Base-by-base conservation (phyloP, 371 early-diverging fungal species). In the Saksenaea oblongispora region DNA sequence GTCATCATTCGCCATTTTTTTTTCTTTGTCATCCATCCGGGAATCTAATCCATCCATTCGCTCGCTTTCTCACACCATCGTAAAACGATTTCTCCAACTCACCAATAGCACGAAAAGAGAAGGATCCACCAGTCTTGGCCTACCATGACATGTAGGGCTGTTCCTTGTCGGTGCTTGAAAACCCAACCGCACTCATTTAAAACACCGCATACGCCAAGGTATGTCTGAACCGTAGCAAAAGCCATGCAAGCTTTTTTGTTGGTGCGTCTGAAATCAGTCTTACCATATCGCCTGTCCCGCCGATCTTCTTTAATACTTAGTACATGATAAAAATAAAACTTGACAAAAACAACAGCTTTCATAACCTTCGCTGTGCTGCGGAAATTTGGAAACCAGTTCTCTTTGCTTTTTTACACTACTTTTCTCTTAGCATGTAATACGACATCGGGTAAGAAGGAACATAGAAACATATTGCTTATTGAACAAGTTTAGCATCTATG, bases 101-200 rank as follows among this genome's bases (percentile, higher is more conserved):
- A 47, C 51, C 51, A 22, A 22, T 47, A 22, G 51, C 51, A 47
- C 51, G 51, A 47, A 47, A 47, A 47, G 51, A 47, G 51, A 4
- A 22, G 51, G 51, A 47, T 47, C 5, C 51, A 47, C 51, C 11
- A 10, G 10, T 47, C 22, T 17, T 47, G 22, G 51, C 51, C 51
- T 17, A 10, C 51, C 17, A 47, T 47, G 51, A 9, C 18, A 47
- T 5, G 24, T 17, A 47, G 51, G 22, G 22, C 42, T 17, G 18
- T 41, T 22, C 51, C 51, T 26, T n/a, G n/a, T 17, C 51, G 51
- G 51, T 22, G 3, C 22, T 47, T 47, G 3, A 47, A 47, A 22
- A n/a, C 24, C 44, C 51, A 39, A n/a, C 39, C 51, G 51, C 51
- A 47, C 51, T 47, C 24, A 18, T 47, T 47, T 47, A 17, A 22